Conservation (phyloP, 129 eudicot species). For the Heracleum sosnowskyi region DNA sequence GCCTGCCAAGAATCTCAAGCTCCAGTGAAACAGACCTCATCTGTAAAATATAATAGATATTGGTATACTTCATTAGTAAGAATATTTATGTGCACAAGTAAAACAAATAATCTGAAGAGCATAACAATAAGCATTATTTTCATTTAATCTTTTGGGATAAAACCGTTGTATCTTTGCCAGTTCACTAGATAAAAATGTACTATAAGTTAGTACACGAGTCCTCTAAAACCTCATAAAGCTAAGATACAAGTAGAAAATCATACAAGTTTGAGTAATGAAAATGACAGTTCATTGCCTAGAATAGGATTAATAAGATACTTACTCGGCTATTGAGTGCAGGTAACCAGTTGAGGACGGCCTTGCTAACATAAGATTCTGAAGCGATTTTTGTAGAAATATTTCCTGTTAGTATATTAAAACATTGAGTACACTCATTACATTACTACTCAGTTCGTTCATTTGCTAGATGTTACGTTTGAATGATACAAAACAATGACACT, state of each 20-base stretch:
- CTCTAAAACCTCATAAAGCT: not conserved
- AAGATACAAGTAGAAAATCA: not conserved
- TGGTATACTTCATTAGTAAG: not conserved
- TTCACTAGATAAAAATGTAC: not conserved
- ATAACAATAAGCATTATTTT: not conserved
- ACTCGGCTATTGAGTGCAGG: constrained; percentile 85
- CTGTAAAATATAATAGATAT: constrained; percentile 38
- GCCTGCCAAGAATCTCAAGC: constrained; percentile 96
- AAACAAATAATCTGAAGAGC: not conserved
- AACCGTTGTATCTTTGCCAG: not conserved
- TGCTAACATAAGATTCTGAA: constrained; percentile 57
- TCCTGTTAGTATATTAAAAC: too few relatives aligned
- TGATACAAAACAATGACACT: too few relatives aligned
- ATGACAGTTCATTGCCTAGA: not conserved
- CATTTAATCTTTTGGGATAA: not conserved
- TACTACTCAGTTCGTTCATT: too few relatives aligned
- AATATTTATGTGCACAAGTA: not conserved
- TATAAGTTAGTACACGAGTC: not conserved
- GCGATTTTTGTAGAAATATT: too few relatives aligned
- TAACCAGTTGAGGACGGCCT: constrained; percentile 61
- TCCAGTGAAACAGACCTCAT: constrained; percentile 86
- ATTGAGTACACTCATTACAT: too few relatives aligned
- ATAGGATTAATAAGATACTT: constrained; percentile 18
- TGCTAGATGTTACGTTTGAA: too few relatives aligned
- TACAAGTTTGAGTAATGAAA: not conserved